Evolutionary conservation across 2,329 filamentous ascomycete species (phyloP).

Genomic region (Pseudocercospora musae): DNA sequence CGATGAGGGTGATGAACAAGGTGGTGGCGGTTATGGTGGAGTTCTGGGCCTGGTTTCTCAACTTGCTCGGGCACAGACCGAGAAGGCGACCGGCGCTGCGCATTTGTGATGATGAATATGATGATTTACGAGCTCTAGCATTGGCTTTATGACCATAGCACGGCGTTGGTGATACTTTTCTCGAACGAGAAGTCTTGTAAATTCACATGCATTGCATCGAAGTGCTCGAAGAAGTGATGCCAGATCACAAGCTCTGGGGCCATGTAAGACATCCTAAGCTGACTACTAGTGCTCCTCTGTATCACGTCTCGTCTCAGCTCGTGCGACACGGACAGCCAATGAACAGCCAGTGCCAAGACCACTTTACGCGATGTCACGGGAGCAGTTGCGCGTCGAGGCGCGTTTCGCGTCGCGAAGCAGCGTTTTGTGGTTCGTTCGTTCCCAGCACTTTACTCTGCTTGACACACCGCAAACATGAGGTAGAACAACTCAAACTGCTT

Average conservation of each 20-base stretch:
- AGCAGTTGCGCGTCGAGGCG: neutral
- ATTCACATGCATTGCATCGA: neutral
- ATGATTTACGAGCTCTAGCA: neutral
- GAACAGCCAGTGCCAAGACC: neutral
- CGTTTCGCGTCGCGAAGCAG: neutral
- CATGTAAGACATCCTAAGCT: too few species aligned
- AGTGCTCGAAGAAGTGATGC: neutral
- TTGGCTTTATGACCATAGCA: neutral
- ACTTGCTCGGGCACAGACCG: conserved; percentile 61
- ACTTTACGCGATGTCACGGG: neutral
- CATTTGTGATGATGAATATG: neutral
- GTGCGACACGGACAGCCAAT: too few species aligned
- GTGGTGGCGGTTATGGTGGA: conserved; percentile 46
- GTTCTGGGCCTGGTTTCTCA: conserved; percentile 65
- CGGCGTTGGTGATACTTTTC: neutral
- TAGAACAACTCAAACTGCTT: neutral
- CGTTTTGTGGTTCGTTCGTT: neutral
- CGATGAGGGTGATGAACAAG: conserved; percentile 43
- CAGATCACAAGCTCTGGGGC: too few species aligned
- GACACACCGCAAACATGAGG: neutral
- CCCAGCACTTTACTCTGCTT: neutral
- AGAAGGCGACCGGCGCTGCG: conserved; percentile 36
- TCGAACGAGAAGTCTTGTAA: neutral
- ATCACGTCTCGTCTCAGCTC: too few species aligned
- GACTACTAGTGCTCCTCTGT: too few species aligned